Percentiles rank a stretch among this genome's conserved stretches.
These are phyloP conservation scores for Coemansia sp. DNA, from an alignment of 371 early-diverging fungal genomes.

Conservation along the genomic window DNA sequence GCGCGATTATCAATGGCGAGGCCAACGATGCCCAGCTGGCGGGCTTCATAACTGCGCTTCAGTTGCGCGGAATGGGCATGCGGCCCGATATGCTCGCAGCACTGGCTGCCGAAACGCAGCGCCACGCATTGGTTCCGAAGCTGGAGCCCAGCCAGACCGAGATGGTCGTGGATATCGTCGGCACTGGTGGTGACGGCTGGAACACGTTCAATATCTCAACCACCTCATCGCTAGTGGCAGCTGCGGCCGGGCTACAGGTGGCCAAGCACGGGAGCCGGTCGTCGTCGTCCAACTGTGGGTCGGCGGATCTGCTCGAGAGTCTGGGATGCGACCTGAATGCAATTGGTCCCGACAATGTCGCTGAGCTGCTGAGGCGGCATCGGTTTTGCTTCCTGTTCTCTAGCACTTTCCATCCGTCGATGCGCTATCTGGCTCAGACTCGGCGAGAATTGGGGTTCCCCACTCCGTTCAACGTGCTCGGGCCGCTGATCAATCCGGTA, in stretches of 20 bases:
- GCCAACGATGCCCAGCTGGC: constrained; percentile 83
- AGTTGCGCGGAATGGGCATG: constrained; percentile 67
- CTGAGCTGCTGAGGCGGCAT: constrained; percentile 59
- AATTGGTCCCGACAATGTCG: constrained; percentile 67
- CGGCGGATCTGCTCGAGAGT: constrained; percentile 90
- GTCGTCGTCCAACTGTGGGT: constrained; percentile 92
- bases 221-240: constrained; percentile 86
- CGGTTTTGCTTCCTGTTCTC: constrained; percentile 93
- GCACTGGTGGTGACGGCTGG: constrained; percentile 98
- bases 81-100: constrained; percentile 80
- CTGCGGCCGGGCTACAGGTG: constrained; percentile 89
- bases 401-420: constrained; percentile 88
- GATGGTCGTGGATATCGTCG: constrained; percentile 86
- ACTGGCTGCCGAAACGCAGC: constrained; percentile 65
- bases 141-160: constrained; percentile 52
- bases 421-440: constrained; percentile 76
- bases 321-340: constrained; percentile 71
- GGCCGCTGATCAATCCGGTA: constrained; percentile 93
- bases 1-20: constrained; percentile 72
- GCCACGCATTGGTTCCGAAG: constrained; percentile 59
- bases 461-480: constrained; percentile 93
- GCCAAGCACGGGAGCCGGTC: constrained; percentile 97
- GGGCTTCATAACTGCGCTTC: constrained; percentile 77
- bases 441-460: constrained; percentile 90
- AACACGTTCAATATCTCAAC: constrained; percentile 97